Conservation (phyloP, 1,284 basidiomycete species). For the Fomitopsis schrenkii region DNA sequence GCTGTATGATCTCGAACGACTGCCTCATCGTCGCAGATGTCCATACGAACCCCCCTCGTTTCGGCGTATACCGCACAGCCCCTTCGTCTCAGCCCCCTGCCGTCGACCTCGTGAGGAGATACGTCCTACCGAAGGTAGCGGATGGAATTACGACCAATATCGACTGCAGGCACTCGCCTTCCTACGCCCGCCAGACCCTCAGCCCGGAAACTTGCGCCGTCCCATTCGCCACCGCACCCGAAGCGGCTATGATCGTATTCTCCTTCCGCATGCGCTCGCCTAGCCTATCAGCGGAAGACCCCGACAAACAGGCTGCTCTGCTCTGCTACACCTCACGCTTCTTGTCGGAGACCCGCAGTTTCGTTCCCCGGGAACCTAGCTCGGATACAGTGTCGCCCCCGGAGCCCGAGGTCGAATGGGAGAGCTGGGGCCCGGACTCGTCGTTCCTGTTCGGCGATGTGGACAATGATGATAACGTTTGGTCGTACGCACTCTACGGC, state of each 20-base stretch:
- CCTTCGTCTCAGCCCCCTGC: background rate
- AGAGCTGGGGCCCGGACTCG: background rate
- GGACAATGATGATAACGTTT: background rate
- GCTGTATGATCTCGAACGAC: background rate
- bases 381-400: background rate
- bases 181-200: background rate
- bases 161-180: background rate
- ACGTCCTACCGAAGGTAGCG: background rate
- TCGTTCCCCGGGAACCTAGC: background rate
- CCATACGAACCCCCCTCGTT: background rate
- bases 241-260: background rate
- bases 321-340: background rate
- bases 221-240: background rate
- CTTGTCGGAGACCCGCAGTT: background rate
- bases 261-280: background rate
- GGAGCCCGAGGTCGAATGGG: background rate
- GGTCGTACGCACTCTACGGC: slow-evolving; percentile 1
- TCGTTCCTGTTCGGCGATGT: background rate
- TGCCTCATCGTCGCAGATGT: background rate
- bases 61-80: background rate
- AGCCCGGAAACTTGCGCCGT: background rate
- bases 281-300: background rate
- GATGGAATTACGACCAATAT: background rate
- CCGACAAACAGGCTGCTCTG: background rate
- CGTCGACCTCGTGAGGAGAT: background rate